Evolutionary conservation across 306 rosid genomes (phyloP).

Genomic region (Pachyrhizus erosus): DNA sequence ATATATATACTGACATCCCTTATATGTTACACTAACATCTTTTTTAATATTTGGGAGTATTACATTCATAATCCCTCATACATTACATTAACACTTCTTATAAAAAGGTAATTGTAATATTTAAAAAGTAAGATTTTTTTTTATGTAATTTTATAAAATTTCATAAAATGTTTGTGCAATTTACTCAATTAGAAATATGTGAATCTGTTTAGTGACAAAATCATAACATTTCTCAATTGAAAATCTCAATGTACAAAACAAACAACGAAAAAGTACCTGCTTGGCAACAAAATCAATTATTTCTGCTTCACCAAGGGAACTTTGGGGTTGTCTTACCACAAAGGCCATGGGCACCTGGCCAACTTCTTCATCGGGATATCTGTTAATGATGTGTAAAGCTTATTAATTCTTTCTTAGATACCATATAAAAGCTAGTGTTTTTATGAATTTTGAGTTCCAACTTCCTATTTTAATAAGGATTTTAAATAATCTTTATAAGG

Average conservation of each 20-base stretch:
- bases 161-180: too few relatives aligned
- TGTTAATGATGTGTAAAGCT: slow-evolving; percentile 2
- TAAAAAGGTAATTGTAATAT: too few relatives aligned
- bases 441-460: neutral
- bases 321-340: slow-evolving; percentile 55
- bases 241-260: neutral
- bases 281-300: slow-evolving; percentile 61
- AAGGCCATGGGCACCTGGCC: slow-evolving; percentile 81
- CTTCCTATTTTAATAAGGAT: neutral
- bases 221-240: neutral
- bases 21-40: too few relatives aligned
- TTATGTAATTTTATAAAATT: too few relatives aligned
- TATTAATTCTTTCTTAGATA: neutral
- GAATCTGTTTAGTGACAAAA: too few relatives aligned
- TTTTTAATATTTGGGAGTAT: too few relatives aligned
- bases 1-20: too few relatives aligned
- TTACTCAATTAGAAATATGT: too few relatives aligned
- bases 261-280: slow-evolving; percentile 47
- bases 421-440: neutral
- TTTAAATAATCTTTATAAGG: too few relatives aligned
- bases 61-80: too few relatives aligned
- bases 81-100: too few relatives aligned
- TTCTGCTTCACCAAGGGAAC: slow-evolving; percentile 48
- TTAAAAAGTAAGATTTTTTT: too few relatives aligned
- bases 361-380: slow-evolving; percentile 75